Evolutionary conservation across 495 filamentous ascomycete species (phyloP).

Genomic region (Penicillium chermesinum): DNA sequence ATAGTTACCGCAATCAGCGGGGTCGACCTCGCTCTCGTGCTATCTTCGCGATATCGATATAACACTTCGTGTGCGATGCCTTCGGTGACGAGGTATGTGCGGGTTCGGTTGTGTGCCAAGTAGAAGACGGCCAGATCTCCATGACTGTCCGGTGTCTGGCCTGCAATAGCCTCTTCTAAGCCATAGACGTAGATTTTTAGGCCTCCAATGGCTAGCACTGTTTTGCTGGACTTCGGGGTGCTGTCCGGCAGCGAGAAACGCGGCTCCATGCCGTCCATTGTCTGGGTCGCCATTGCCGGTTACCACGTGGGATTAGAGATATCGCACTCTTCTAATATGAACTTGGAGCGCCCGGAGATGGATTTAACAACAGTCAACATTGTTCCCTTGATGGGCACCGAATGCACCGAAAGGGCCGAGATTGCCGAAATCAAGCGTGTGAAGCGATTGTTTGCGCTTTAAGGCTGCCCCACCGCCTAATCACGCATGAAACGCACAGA

Average conservation of each 20-base stretch:
- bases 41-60: constrained; percentile 2
- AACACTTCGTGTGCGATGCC: constrained; percentile 4
- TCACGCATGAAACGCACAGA: no score
- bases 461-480: no score
- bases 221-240: constrained; percentile 2
- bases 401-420: neutral
- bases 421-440: no score
- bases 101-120: constrained; percentile 3
- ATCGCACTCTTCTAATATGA: no score
- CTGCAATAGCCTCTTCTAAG: neutral
- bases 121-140: neutral
- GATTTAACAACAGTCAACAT: neutral
- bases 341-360: neutral
- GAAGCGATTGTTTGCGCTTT: no score
- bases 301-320: no score
- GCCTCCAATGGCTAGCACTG: neutral
- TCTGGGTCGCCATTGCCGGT: neutral
- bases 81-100: constrained; percentile 3
- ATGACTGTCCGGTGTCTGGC: neutral
- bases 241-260: constrained; percentile 1
- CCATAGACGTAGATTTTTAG: constrained; percentile 2
- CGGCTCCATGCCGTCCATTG: neutral
- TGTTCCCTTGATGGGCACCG: no score
- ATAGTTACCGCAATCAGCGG: constrained; percentile 2
- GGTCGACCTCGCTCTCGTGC: neutral